A percentile compares a stretch with the other conserved stretches of the same genome.
Conservation (phyloP, 2,329 filamentous ascomycete species). For the Arthrobotrys conoides region DNA sequence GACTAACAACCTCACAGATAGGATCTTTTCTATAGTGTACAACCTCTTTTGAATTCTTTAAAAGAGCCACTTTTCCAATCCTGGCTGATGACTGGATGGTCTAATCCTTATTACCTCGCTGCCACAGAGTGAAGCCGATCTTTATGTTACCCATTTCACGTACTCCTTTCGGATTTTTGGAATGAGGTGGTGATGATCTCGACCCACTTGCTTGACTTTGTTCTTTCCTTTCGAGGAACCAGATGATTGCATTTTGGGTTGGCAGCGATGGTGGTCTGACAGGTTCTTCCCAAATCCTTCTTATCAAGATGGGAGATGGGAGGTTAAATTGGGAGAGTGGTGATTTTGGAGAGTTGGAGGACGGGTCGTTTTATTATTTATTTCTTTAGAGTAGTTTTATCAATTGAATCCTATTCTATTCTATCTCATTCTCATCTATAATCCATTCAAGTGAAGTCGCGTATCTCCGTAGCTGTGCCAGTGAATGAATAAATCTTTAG, state of each 20-base stretch:
- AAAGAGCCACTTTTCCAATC: conserved; percentile 61
- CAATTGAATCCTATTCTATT: conserved; percentile 21
- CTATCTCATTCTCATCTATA: not conserved
- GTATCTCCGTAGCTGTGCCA: not conserved
- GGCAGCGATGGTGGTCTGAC: conserved; percentile 61
- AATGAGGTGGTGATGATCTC: conserved; percentile 62
- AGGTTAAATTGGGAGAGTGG: conserved; percentile 36
- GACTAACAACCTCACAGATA: conserved; percentile 60
- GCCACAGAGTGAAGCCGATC: conserved; percentile 61
- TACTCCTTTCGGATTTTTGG: too few species aligned
- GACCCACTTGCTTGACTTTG: conserved; percentile 58
- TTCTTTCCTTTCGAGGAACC: conserved; percentile 25
- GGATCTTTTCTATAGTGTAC: conserved; percentile 62
- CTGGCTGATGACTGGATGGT: conserved; percentile 61
- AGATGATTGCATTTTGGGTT: conserved; percentile 58
- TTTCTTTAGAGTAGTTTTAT: not conserved
- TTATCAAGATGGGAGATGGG: conserved; percentile 24
- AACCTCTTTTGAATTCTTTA: conserved; percentile 62
- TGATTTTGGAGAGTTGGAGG: conserved; percentile 22
- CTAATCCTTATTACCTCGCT: conserved; percentile 59
- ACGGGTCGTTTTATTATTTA: not conserved
- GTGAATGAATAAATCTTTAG: not conserved
- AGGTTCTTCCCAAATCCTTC: conserved; percentile 41
- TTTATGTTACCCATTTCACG: conserved; percentile 58
- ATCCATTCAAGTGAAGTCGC: not conserved